Conservation (phyloP, 176 grass and related monocot species). For the Ampelocalamus luodianensis region DNA sequence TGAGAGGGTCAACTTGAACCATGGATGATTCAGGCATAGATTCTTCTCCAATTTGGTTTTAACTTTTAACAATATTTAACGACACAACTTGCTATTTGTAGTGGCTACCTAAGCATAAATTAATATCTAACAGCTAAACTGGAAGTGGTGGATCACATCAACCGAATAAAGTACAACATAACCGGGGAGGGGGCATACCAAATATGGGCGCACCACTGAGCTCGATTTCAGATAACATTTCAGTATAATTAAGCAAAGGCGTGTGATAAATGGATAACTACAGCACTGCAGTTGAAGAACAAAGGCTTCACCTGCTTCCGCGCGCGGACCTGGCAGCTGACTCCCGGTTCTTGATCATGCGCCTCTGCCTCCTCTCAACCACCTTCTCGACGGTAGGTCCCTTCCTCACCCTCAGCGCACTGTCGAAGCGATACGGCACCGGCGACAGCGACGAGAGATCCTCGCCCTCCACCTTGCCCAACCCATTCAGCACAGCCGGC, state of each 20-base stretch:
- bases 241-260: slow-evolving; percentile 32
- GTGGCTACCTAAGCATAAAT: slow-evolving; percentile 30
- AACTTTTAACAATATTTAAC: slow-evolving; percentile 37
- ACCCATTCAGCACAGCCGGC: slow-evolving; percentile 57
- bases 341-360: slow-evolving; percentile 97
- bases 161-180: slow-evolving; percentile 49
- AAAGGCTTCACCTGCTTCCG: slow-evolving; percentile 72
- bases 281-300: slow-evolving; percentile 15
- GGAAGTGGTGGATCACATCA: slow-evolving; percentile 46
- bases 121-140: slow-evolving; percentile 27
- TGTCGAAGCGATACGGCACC: slow-evolving; percentile 75
- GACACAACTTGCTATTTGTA: slow-evolving; percentile 45
- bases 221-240: slow-evolving; percentile 42
- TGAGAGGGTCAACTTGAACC: slow-evolving; percentile 31
- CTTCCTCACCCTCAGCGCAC: slow-evolving; percentile 60
- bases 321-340: slow-evolving; percentile 80
- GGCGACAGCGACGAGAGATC: slow-evolving; percentile 70
- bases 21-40: slow-evolving; percentile 15
- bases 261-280: slow-evolving; percentile 23
- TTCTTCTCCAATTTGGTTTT: slow-evolving; percentile 35
- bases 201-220: slow-evolving; percentile 28
- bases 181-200: slow-evolving; percentile 43
- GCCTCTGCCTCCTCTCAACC: slow-evolving; percentile 74
- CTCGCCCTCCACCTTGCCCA: slow-evolving; percentile 57
- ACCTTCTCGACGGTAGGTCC: slow-evolving; percentile 76